Conservation (phyloP, 1,139 yeast species). For the Suhomyces bolitotheri region DNA sequence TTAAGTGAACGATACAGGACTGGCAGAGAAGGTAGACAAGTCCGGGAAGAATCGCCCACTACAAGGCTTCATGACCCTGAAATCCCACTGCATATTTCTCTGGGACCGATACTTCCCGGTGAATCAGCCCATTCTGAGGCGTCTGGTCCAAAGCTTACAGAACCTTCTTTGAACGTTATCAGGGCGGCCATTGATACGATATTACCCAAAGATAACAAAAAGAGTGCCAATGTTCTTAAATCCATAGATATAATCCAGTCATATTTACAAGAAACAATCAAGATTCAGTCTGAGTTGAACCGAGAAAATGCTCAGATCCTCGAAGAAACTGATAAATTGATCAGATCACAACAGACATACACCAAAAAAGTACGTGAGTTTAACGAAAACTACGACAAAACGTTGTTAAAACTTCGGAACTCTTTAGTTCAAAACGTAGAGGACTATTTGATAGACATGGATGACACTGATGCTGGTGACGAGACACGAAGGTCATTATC, state of each 20-base stretch:
- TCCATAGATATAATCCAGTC: conserved; percentile 7
- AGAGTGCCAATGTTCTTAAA: conserved; percentile 1
- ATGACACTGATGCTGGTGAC: conserved; percentile 1
- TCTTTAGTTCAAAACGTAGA: conserved; percentile 3
- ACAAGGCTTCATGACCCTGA: too few species aligned
- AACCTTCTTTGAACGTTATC: not conserved
- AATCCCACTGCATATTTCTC: not conserved
- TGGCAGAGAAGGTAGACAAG: conserved; percentile 32
- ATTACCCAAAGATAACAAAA: conserved; percentile 3
- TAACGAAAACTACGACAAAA: conserved; percentile 5
- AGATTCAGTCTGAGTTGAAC: conserved; percentile 4
- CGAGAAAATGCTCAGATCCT: conserved; percentile 5
- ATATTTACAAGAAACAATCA: conserved; percentile 4
- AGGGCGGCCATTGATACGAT: conserved; percentile 1
- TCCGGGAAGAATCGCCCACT: conserved; percentile 6
- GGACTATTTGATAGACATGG: conserved; percentile 4
- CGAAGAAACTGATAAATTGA: conserved; percentile 13
- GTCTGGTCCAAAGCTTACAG: not conserved
- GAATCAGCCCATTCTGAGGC: not conserved
- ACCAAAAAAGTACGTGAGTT: conserved; percentile 10
- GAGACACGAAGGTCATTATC: too few species aligned
- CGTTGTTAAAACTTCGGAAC: conserved; percentile 4
- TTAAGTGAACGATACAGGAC: conserved; percentile 34
- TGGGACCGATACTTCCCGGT: not conserved
- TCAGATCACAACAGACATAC: conserved; percentile 12